These are phyloP conservation scores for Reutealis trisperma DNA, from an alignment of 345 rosid genomes.

Conservation along the genomic window DNA sequence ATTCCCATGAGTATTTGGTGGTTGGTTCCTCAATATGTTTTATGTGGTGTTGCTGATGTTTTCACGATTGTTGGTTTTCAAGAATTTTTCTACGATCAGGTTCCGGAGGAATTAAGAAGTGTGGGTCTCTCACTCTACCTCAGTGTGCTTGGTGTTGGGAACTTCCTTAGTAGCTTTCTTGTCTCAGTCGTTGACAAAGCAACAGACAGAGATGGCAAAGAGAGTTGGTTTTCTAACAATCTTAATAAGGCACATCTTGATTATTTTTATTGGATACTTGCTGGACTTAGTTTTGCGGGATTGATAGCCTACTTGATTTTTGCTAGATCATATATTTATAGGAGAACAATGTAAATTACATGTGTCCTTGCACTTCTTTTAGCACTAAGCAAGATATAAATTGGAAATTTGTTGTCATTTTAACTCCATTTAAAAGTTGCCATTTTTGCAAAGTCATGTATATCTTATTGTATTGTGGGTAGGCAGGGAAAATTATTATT, in stretches of 20 bases:
- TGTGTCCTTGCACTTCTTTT: too few relatives aligned
- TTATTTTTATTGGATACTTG: conserved; percentile 20
- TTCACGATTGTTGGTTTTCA: conserved; percentile 23
- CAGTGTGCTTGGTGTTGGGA: conserved; percentile 21
- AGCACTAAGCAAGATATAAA: too few relatives aligned
- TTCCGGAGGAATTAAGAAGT: conserved; percentile 18
- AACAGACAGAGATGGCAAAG: neutral
- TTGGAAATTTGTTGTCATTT: too few relatives aligned
- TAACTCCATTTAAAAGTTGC: too few relatives aligned
- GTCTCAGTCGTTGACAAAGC: conserved; percentile 13
- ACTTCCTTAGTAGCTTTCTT: conserved; percentile 20
- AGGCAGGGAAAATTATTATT: too few relatives aligned
- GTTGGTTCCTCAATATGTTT: conserved; percentile 22
- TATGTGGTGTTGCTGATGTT: conserved; percentile 19
- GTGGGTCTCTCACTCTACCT: conserved; percentile 23
- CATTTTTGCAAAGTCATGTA: too few relatives aligned
- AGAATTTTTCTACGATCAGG: conserved; percentile 25
- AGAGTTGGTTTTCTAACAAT: conserved; percentile 20
- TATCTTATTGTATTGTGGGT: too few relatives aligned
- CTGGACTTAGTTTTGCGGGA: conserved; percentile 3
- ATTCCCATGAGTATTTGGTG: conserved; percentile 24
- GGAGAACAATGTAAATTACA: neutral
- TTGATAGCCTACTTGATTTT: conserved; percentile 14
- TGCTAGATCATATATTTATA: conserved; percentile 16
- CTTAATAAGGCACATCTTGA: conserved; percentile 25